Percentiles rank a stretch among this genome's conserved stretches.
Evolutionary conservation across 2,329 filamentous ascomycete genomes (phyloP).

Genomic region (Daldinia sp.): DNA sequence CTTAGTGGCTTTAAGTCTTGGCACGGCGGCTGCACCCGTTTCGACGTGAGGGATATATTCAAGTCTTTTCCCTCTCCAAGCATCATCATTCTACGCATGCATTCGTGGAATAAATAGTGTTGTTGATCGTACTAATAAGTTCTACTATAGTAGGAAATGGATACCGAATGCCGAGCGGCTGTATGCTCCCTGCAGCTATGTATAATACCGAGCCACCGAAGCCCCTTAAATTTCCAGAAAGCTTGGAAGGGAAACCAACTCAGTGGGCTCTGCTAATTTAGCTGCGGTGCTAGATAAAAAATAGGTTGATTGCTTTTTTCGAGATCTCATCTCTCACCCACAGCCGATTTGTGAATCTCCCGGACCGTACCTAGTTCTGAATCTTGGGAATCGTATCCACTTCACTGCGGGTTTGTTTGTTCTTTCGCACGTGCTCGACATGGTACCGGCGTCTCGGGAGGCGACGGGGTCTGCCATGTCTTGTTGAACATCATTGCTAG

Average conservation of each 20-base stretch:
- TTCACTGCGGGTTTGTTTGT: conserved; percentile 14
- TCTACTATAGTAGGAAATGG: background rate
- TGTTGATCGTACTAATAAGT: background rate
- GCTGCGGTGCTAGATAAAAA: background rate
- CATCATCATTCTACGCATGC: background rate
- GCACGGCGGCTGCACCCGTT: background rate
- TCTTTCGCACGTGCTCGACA: background rate
- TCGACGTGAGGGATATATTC: background rate
- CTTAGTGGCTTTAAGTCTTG: background rate
- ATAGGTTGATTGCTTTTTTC: conserved; percentile 9
- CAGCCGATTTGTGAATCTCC: background rate
- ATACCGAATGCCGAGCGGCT: conserved; percentile 26
- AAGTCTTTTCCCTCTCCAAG: too few relatives aligned
- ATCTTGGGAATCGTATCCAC: conserved; percentile 11
- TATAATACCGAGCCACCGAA: conserved; percentile 8
- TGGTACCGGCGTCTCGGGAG: background rate
- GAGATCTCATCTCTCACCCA: background rate
- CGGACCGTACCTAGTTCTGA: conserved; percentile 29
- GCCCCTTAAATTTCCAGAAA: conserved; percentile 30
- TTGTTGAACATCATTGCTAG: background rate
- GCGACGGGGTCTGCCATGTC: background rate
- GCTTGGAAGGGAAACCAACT: conserved; percentile 3
- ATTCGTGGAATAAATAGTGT: background rate
- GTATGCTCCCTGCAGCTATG: conserved; percentile 12
- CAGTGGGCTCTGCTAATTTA: conserved; percentile 16